Evolutionary conservation across 345 rosid species (phyloP).

Genomic region (Bruguiera gymnorhiza): DNA sequence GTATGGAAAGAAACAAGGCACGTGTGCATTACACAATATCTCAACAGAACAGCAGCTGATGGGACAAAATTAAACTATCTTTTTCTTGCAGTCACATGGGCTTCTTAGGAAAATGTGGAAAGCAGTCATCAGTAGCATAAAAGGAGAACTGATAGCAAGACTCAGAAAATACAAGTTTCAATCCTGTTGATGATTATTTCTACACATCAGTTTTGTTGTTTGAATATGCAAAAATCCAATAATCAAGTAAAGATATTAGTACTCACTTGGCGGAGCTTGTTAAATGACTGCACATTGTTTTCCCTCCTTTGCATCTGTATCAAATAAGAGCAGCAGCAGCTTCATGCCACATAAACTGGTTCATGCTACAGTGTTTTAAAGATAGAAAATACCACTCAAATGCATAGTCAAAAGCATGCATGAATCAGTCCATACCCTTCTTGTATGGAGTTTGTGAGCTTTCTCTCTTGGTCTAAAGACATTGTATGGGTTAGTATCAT

Average conservation of each 20-base stretch:
- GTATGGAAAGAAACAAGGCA: no score
- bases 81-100: no score
- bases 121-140: background rate
- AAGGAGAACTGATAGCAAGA: background rate
- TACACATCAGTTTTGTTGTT: background rate
- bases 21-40: no score
- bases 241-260: slow-evolving; percentile 1
- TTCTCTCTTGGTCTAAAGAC: slow-evolving; percentile 98
- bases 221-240: background rate
- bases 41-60: no score
- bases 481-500: slow-evolving; percentile 94
- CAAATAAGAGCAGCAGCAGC: slow-evolving; percentile 4
- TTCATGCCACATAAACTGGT: no score
- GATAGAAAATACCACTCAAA: no score
- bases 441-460: slow-evolving; percentile 91
- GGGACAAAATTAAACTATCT: no score
- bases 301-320: slow-evolving; percentile 98
- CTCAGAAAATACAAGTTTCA: background rate
- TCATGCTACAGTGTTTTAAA: no score
- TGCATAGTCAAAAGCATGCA: background rate
- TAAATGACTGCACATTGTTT: slow-evolving; percentile 97
- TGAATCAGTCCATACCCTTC: slow-evolving; percentile 57
- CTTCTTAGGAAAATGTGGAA: background rate
- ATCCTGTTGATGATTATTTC: background rate
- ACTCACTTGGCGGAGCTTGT: slow-evolving; percentile 95